Evolutionary conservation across 768 basidiomycete genomes (phyloP), one percentile per base, ranked within the genome.

Genomic region (Podaxis sp.): DNA sequence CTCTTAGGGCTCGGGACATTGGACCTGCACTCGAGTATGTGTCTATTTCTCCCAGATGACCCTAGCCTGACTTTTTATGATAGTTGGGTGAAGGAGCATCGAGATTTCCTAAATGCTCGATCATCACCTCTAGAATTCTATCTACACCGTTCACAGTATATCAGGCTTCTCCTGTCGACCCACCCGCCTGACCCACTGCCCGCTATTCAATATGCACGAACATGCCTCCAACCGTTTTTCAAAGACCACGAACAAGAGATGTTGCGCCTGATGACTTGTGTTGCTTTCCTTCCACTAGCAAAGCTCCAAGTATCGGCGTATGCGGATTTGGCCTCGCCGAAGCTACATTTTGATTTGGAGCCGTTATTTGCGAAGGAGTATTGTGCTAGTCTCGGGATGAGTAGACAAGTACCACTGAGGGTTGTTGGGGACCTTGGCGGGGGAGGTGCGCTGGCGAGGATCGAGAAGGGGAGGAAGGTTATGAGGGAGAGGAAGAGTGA

Each of bases 401-500:
- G 95, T 65, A 82, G 89, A 60, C 92, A 96, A 66, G 85, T 91
- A 11, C 92, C 95, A 1, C 78, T 99, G 47, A 81, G 87, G 42
- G 93, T 97, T 2, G 89, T 95, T 2, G 93, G 92, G 2, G 95
- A 96, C 66, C 89, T 98, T 54, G 97, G 96, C 1, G 93, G 91
- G 0, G 90, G 92, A 4, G 94, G 95, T 2, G 95, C 95, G 0
- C 73, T 98, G 59, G 88, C 90, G 5, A 85, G 90, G 68, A 95
- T 98, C 47, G 93, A 96, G 76, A 98, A 98, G 72, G 95, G 93
- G 5, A 82, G 92, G 62, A 90, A 88, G 63, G 91, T 98, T 27
- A 91, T 98, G 89, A 85, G 92, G 64, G 93, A 96, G 69, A 82
- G 89, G 66, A 90, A 93, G 78, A 93, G 91, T 65, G 93, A 94